Evolutionary conservation across 805 yeast species (phyloP), one percentile per base, ranked within the genome.

Genomic region (Yamadazyma olivae): DNA sequence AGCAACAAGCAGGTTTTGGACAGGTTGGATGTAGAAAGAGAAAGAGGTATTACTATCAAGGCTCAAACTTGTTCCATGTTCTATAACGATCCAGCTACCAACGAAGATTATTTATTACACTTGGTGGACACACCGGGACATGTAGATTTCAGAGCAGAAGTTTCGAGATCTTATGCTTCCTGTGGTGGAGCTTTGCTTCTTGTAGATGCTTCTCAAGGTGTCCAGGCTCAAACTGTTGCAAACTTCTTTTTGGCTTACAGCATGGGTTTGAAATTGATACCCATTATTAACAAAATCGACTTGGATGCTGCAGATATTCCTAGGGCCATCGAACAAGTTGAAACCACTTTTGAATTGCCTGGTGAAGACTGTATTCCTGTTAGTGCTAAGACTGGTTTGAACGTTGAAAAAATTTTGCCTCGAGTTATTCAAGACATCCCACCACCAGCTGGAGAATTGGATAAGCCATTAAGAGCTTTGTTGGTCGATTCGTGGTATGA

Each of bases 401-500:
- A 88, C 50, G 91, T 91, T 6, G 86, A 78, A 27, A 53, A 75
- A 12, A 70, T 91, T n/a, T 59, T 91, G 18, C 98, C 98, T 0
- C 77, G 83, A 3, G 80, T 91, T 17, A 75, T 91, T 25, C 83
- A 81, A 45, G 74, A 80, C 27, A 81, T 93, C n/a, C 95, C 95
- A 1, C 64, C 83, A 3, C 96, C 96, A 1, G 56, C 63, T 0
- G 95, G 95, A 4, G 59, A 67, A 14, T 32, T 56, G 0, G 49
- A 55, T 5, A 57, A 53, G 1, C 89, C 90, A 0, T 61, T 83
- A 32, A 75, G 84, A 44, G 85, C 89, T 1, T 75, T 91, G 38
- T 67, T 91, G 32, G 95, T 91, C n/a, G 99, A 91, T 56, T 90
- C 97, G 3, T 91, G 99, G 99, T 93, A 89, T 54, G 98, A 91